phyloP scores from a whole-genome alignment of 352 stramenopile genomes.

The Blastocystis sp. region DNA sequence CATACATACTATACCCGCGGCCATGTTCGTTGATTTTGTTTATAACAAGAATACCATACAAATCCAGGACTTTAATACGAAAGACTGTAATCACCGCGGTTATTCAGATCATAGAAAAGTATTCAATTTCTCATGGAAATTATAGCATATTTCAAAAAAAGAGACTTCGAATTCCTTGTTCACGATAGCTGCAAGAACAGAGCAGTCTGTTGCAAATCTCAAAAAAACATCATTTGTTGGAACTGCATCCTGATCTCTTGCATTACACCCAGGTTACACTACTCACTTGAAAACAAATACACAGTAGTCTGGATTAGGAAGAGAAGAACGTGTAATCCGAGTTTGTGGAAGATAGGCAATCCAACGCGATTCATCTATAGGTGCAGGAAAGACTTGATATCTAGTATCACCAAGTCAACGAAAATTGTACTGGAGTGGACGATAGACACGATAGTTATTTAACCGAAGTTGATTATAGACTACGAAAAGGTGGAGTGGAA shows the following conservation, averaged over 20 bases:
- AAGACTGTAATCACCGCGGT: not conserved
- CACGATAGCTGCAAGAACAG: not conserved
- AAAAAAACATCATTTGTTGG: not conserved
- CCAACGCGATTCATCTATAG: not conserved
- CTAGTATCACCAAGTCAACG: not conserved
- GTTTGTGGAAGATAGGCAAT: constrained; percentile 22
- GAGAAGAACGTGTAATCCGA: not conserved
- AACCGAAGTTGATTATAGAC: not conserved
- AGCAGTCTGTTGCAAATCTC: not conserved
- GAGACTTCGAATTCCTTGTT: not conserved
- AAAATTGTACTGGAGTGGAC: not conserved
- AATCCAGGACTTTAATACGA: not conserved
- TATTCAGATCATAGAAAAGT: not conserved
- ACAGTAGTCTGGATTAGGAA: not conserved
- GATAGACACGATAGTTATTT: not conserved
- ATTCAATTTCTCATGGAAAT: not conserved
- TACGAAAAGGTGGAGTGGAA: not conserved
- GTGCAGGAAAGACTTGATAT: not conserved
- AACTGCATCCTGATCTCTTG: not conserved
- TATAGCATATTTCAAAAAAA: not conserved
- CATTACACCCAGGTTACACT: not conserved
- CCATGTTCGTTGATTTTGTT: not conserved
- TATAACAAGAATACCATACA: not conserved
- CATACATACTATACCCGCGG: not conserved
- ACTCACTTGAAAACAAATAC: not conserved